A percentile compares a stretch with the other conserved stretches of the same genome.
These are phyloP conservation scores for Scheffersomyces amazonensis DNA, from an alignment of 805 yeast species.

Conservation along the genomic window DNA sequence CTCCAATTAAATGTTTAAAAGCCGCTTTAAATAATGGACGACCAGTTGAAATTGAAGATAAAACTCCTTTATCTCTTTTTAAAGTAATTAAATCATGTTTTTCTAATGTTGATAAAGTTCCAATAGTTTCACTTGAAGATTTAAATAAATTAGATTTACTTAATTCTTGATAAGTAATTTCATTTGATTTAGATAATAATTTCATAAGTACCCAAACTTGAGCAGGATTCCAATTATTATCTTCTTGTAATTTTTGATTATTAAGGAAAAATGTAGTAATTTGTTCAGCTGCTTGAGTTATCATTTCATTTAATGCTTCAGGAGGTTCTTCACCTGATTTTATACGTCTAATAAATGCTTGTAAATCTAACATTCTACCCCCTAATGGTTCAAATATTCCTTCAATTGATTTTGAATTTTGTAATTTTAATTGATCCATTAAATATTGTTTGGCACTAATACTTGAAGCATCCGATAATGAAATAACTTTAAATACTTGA, in stretches of 20 bases:
- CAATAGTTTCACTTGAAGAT: constrained; percentile 42
- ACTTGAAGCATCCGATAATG: constrained; percentile 78
- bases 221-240: constrained; percentile 60
- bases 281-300: constrained; percentile 82
- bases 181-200: constrained; percentile 48
- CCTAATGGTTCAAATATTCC: constrained; percentile 76
- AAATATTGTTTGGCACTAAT: constrained; percentile 71
- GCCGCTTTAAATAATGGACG: constrained; percentile 85
- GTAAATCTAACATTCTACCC: constrained; percentile 92
- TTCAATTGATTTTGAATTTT: constrained; percentile 19
- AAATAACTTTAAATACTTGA: constrained; percentile 74
- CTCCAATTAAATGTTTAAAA: constrained; percentile 60
- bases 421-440: constrained; percentile 44
- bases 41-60: constrained; percentile 67
- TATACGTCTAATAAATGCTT: constrained; percentile 83
- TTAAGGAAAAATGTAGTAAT: constrained; percentile 72
- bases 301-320: constrained; percentile 76
- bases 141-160: constrained; percentile 59
- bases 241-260: constrained; percentile 19
- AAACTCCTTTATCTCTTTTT: constrained; percentile 73
- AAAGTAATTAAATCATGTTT: constrained; percentile 73
- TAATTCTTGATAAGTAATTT: constrained; percentile 49
- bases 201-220: constrained; percentile 88
- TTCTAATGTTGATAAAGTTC: constrained; percentile 67
- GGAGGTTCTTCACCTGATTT: constrained; percentile 82